Percentiles rank a stretch among this genome's conserved stretches.
phyloP scores from a whole-genome alignment of 768 basidiomycete genomes.

The Pulveroboletus sp. region DNA sequence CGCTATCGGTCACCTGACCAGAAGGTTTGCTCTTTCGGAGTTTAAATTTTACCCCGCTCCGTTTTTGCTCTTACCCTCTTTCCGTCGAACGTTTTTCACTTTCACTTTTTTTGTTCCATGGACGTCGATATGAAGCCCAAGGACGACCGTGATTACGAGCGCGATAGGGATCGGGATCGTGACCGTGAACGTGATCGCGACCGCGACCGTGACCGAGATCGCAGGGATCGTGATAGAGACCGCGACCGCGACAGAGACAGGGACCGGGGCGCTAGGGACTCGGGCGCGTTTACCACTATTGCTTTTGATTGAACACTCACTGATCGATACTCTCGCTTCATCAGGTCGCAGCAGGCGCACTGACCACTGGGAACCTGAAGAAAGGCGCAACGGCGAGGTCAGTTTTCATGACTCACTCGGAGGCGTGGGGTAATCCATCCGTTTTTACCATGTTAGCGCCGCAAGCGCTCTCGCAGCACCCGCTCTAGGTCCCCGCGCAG shows the following conservation, averaged over 20 bases:
- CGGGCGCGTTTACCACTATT: conserved; percentile 38
- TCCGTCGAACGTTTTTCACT: background rate
- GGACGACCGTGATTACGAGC: conserved; percentile 68
- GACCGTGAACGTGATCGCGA: conserved; percentile 37
- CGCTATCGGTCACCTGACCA: conserved; percentile 18
- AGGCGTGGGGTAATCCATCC: background rate
- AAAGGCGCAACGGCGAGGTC: conserved; percentile 70
- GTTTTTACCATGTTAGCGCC: conserved; percentile 41
- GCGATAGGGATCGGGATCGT: conserved; percentile 43
- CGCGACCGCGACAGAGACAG: conserved; percentile 42
- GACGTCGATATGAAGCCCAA: conserved; percentile 81
- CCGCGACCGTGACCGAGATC: conserved; percentile 36
- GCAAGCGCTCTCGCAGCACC: conserved; percentile 63
- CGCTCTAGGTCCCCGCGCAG: conserved; percentile 65
- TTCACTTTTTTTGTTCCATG: conserved; percentile 41
- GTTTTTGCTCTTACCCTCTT: conserved; percentile 13
- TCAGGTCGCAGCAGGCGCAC: conserved; percentile 45
- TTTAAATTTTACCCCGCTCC: conserved; percentile 2
- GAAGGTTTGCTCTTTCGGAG: conserved; percentile 16
- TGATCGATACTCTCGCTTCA: background rate
- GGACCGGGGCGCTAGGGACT: conserved; percentile 51
- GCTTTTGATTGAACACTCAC: background rate
- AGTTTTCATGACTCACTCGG: conserved; percentile 21
- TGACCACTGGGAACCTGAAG: conserved; percentile 86
- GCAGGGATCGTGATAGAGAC: conserved; percentile 43